Evolutionary conservation across 2,329 filamentous ascomycete species (phyloP).

Genomic region (Bipolaris zeicola): DNA sequence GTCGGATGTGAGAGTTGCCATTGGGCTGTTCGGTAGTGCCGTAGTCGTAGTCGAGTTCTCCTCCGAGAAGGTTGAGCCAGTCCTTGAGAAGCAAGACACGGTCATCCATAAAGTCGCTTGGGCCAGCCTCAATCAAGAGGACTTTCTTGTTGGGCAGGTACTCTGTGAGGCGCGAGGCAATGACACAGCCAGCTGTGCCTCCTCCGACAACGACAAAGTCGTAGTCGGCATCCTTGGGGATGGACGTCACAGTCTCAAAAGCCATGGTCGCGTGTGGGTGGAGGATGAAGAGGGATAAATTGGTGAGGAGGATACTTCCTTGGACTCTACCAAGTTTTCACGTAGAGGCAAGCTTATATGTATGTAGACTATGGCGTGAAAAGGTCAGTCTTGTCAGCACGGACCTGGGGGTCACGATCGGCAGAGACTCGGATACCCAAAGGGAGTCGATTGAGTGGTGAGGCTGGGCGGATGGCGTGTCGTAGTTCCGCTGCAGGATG

Average conservation of each 20-base stretch:
- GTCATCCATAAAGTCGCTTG: conserved; percentile 87
- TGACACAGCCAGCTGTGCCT: conserved; percentile 84
- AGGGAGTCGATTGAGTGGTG: conserved; percentile 4
- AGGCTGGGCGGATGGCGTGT: conserved; percentile 13
- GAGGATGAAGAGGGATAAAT: not conserved
- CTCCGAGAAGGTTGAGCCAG: conserved; percentile 83
- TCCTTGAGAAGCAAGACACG: conserved; percentile 84
- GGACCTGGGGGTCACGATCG: conserved; percentile 6
- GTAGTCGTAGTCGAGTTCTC: conserved; percentile 89
- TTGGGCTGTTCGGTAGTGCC: conserved; percentile 85
- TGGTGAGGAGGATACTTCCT: conserved; percentile 7
- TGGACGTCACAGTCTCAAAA: conserved; percentile 61
- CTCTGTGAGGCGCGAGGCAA: conserved; percentile 78
- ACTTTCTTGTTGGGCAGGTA: conserved; percentile 83
- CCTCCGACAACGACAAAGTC: conserved; percentile 88
- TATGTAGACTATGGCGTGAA: conserved; percentile 4
- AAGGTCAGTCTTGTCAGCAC: conserved; percentile 1
- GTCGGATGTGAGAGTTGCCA: conserved; percentile 90
- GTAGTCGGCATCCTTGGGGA: conserved; percentile 68
- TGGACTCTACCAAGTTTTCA: conserved; percentile 1
- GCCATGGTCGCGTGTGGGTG: conserved; percentile 31
- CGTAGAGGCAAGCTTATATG: conserved; percentile 13
- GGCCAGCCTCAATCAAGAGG: conserved; percentile 85
- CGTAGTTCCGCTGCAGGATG: conserved; percentile 30
- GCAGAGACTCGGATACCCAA: conserved; percentile 14